A percentile compares a stretch with the other conserved stretches of the same genome.
phyloP scores from a whole-genome alignment of 177 flowering plant species.

The Vitis hybrid region DNA sequence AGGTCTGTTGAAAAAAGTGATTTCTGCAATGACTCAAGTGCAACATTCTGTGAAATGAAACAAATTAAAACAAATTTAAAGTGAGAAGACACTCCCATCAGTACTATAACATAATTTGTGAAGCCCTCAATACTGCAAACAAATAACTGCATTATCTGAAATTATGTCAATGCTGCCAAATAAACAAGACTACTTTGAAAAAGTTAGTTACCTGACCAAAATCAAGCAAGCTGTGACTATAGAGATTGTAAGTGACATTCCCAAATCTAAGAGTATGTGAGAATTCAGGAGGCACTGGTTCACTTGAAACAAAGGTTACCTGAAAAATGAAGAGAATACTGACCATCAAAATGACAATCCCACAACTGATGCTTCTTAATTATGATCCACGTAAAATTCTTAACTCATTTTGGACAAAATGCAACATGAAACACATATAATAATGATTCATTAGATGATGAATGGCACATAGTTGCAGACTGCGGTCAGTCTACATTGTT shows the following conservation, averaged over 20 bases:
- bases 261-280: slow-evolving; percentile 64
- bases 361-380: neutral
- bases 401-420: too few relatives aligned
- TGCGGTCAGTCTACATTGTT: too few relatives aligned
- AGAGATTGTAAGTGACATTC: slow-evolving; percentile 69
- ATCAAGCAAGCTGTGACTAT: slow-evolving; percentile 94
- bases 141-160: neutral
- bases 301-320: slow-evolving; percentile 90
- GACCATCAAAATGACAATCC: neutral
- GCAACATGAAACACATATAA: too few relatives aligned
- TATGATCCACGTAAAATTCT: too few relatives aligned
- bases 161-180: neutral
- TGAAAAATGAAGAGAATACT: slow-evolving; percentile 27
- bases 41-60: slow-evolving; percentile 72
- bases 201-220: slow-evolving; percentile 77
- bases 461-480: too few relatives aligned
- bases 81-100: too few relatives aligned
- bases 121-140: too few relatives aligned
- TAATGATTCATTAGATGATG: too few relatives aligned
- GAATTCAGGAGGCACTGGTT: slow-evolving; percentile 69
- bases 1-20: slow-evolving; percentile 42
- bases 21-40: slow-evolving; percentile 64
- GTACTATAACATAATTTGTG: too few relatives aligned
- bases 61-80: neutral
- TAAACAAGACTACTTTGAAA: neutral